Evolutionary conservation across 2,329 filamentous ascomycete genomes (phyloP), one percentile per base, ranked within the genome.

Genomic region (Scedosporium minutisporum): DNA sequence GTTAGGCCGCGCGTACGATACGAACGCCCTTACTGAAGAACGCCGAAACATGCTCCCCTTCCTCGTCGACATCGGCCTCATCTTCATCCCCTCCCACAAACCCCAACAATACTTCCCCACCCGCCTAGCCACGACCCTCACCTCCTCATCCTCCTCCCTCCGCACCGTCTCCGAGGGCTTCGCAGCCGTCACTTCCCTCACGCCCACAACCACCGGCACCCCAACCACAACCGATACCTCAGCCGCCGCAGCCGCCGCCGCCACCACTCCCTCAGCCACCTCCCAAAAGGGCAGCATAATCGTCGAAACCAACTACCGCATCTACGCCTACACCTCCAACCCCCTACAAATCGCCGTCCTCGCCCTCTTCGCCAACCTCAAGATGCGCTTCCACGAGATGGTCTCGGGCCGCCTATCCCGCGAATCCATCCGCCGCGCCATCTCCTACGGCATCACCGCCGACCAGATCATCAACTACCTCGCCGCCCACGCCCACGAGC

Each of bases 401-500:
- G 89, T 97, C 14, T 91, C 92, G 0, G 95, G 93, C 51, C 92
- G 95, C 67, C 81, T 99, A 48, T 96, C 92, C 12, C 91, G 96
- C 65, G 83, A 90, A 61, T 96, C 92, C 14, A 89, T 97, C 69
- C 90, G 91, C 62, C 85, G 87, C 64, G 96, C 96, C 65, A 93
- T 97, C 66, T 82, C 86, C 65, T 88, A 89, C 71, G 95, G 95
- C 70, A 99, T 99, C 77, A 97, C 93, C 0, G 88, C 91, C 16
- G 89, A 96, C 69, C 95, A 99, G 73, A 96, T 99, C 73, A 93
- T 99, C 69, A 87, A 88, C 18, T 99, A 97, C 76, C 85, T 99
- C 1, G 87, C 88, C 6, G 89, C 90, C 3, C 93, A 99, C 75
- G 95, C 95, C 0, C 95, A 99, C 76, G 92, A 96, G 55, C 91